phyloP scores from a whole-genome alignment of 768 basidiomycete species.

The Calocera cornea region DNA sequence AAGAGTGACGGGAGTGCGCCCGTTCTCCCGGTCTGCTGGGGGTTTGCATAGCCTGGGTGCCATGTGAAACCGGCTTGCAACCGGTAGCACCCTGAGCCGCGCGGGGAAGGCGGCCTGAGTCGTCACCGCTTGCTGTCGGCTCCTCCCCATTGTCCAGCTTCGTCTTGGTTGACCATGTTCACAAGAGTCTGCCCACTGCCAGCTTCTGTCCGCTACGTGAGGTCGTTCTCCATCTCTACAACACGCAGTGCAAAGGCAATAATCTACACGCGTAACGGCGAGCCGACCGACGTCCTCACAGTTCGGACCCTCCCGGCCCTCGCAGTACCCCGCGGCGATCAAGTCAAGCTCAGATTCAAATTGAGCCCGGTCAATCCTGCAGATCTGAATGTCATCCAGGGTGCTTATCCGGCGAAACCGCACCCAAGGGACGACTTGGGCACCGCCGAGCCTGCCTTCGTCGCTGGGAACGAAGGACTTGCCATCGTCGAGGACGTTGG shows the following conservation, averaged over 20 bases:
- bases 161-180: neutral
- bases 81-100: neutral
- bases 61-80: neutral
- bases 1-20: neutral
- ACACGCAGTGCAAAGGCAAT: neutral
- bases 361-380: slow-evolving; percentile 71
- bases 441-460: slow-evolving; percentile 24
- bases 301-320: slow-evolving; percentile 40
- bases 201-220: neutral
- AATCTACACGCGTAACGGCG: slow-evolving; percentile 29
- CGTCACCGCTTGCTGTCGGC: neutral
- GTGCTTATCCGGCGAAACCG: slow-evolving; percentile 64
- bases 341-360: slow-evolving; percentile 52
- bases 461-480: slow-evolving; percentile 68
- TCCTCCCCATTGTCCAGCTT: neutral
- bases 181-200: neutral
- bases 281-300: slow-evolving; percentile 46
- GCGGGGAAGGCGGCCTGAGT: neutral
- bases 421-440: slow-evolving; percentile 8
- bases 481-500: slow-evolving; percentile 54
- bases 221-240: neutral
- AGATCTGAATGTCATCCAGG: slow-evolving; percentile 49
- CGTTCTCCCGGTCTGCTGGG: no score
- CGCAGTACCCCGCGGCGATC: slow-evolving; percentile 39
- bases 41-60: neutral